These are phyloP conservation scores for Flagelloscypha sp. DNA, from an alignment of 768 basidiomycete genomes.

Conservation along the genomic window DNA sequence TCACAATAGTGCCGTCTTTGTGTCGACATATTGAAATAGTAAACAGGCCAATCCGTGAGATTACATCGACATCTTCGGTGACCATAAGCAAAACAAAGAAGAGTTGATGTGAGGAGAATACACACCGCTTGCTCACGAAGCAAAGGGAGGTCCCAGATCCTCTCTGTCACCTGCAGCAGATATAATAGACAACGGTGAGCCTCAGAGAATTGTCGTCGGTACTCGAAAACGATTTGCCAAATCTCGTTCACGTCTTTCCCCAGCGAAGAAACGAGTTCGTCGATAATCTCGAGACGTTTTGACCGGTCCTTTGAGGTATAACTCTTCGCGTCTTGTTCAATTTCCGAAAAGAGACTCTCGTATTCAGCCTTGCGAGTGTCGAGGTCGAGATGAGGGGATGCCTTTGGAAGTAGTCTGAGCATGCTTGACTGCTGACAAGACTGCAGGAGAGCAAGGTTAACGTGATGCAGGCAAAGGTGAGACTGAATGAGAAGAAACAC, in stretches of 20 bases:
- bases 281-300: slow-evolving; percentile 43
- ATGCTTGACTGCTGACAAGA: too few relatives aligned
- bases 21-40: slow-evolving; percentile 36
- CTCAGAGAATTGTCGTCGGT: slow-evolving; percentile 37
- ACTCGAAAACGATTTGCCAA: slow-evolving; percentile 56
- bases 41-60: slow-evolving; percentile 36
- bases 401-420: too few relatives aligned
- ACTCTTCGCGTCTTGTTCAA: slow-evolving; percentile 45
- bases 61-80: slow-evolving; percentile 46
- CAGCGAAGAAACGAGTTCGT: slow-evolving; percentile 48
- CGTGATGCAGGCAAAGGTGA: too few relatives aligned
- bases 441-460: too few relatives aligned
- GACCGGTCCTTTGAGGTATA: slow-evolving; percentile 46
- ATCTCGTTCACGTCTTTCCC: slow-evolving; percentile 54
- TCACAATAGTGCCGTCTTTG: slow-evolving; percentile 37
- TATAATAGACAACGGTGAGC: slow-evolving; percentile 54
- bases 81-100: slow-evolving; percentile 5
- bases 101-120: slow-evolving; percentile 4
- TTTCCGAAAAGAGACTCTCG: slow-evolving; percentile 40
- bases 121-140: slow-evolving; percentile 28
- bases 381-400: too few relatives aligned
- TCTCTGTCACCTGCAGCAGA: slow-evolving; percentile 35
- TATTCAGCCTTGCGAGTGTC: slow-evolving; percentile 49
- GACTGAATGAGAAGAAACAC: too few relatives aligned
- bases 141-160: slow-evolving; percentile 28